Evolutionary conservation across 495 filamentous ascomycete genomes (phyloP).

Genomic region (Tuber melanosporum): DNA sequence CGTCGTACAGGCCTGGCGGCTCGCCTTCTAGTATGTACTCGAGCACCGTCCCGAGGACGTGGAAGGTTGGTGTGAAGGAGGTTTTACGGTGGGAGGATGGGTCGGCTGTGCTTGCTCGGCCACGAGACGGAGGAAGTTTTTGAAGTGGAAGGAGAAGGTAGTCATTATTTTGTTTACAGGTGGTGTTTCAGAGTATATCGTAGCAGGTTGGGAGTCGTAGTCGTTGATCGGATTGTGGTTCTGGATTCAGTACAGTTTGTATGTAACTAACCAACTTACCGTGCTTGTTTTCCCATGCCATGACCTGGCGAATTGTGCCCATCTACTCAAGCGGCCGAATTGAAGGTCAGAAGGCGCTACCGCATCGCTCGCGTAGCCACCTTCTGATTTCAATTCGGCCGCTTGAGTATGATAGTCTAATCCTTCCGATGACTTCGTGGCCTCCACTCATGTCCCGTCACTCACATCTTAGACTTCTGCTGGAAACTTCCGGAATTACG

Average conservation of each 20-base stretch:
- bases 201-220: too few relatives aligned
- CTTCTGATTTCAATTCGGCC: too few relatives aligned
- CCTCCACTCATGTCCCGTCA: not conserved
- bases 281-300: too few relatives aligned
- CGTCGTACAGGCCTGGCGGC: constrained; percentile 67
- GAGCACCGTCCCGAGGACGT: constrained; percentile 62
- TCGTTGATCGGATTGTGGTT: too few relatives aligned
- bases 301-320: too few relatives aligned
- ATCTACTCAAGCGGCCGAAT: too few relatives aligned
- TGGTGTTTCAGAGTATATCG: not conserved
- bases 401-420: too few relatives aligned
- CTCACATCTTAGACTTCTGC: not conserved
- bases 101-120: not conserved
- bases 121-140: constrained; percentile 14
- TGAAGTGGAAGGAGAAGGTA: constrained; percentile 10
- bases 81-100: not conserved
- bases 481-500: not conserved
- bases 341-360: too few relatives aligned
- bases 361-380: not conserved
- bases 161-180: constrained; percentile 1
- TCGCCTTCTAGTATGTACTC: constrained; percentile 81
- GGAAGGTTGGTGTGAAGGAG: constrained; percentile 67
- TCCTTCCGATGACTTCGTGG: not conserved
- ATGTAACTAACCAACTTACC: too few relatives aligned
- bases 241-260: too few relatives aligned